Evolutionary conservation across 768 basidiomycete genomes (phyloP).

Genomic region (Fistulinella prunicolor): DNA sequence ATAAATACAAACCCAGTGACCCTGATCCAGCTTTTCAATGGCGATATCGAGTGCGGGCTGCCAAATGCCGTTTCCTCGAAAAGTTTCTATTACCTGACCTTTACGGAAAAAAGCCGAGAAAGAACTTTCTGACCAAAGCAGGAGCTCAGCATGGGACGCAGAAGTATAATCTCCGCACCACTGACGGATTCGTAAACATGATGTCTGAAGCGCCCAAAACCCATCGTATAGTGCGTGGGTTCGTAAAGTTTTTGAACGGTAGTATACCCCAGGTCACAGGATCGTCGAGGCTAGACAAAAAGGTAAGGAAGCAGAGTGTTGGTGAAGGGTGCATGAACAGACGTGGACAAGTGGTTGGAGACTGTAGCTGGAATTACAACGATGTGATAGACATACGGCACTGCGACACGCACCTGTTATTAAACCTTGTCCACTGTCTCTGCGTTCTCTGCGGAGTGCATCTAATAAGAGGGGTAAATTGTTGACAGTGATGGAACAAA

Average conservation of each 20-base stretch:
- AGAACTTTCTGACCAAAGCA: conserved; percentile 49
- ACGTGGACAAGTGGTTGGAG: conserved; percentile 94
- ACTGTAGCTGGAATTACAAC: conserved; percentile 44
- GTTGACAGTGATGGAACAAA: conserved; percentile 65
- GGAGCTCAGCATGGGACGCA: conserved; percentile 12
- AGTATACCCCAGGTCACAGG: conserved; percentile 87
- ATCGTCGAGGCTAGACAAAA: conserved; percentile 63
- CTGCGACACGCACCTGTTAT: conserved; percentile 58
- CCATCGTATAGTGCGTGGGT: conserved; percentile 72
- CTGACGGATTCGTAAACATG: conserved; percentile 91
- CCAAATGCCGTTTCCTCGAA: conserved; percentile 85
- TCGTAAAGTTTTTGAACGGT: conserved; percentile 59
- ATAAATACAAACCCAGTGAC: conserved; percentile 70
- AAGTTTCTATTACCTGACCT: conserved; percentile 91
- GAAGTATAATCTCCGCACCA: conserved; percentile 8
- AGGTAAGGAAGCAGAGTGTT: conserved; percentile 3
- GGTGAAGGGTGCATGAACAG: conserved; percentile 26
- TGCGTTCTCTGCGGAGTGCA: conserved; percentile 51
- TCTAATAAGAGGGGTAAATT: conserved; percentile 64
- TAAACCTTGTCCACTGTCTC: conserved; percentile 56
- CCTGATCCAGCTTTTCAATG: conserved; percentile 73
- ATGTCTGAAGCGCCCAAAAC: conserved; percentile 90
- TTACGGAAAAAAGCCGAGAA: conserved; percentile 82
- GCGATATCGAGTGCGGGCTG: conserved; percentile 86
- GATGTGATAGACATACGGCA: conserved; percentile 1